Evolutionary conservation across 495 filamentous ascomycete species (phyloP).

Genomic region (Cercophora newfieldiana): DNA sequence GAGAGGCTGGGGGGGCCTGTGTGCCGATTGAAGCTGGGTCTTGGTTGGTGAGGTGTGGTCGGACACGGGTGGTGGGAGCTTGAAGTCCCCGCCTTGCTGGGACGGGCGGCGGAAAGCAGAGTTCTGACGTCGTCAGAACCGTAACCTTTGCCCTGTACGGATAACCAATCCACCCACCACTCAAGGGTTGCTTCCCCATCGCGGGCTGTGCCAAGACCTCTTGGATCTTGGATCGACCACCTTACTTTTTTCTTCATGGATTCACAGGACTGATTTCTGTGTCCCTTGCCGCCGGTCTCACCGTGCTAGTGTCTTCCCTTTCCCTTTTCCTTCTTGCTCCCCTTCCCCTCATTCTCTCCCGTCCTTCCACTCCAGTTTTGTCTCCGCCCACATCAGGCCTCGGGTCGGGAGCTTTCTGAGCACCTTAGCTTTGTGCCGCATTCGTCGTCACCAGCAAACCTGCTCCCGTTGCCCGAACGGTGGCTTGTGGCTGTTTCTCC

Average conservation of each 20-base stretch:
- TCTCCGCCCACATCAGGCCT: neutral
- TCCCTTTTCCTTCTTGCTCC: slow-evolving; percentile 6
- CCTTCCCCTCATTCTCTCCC: slow-evolving; percentile 8
- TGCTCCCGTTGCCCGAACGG: neutral
- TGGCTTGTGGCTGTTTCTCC: slow-evolving; percentile 5
- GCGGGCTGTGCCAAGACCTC: neutral
- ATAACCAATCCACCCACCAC: too few species aligned
- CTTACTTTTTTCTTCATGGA: neutral
- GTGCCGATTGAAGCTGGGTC: neutral
- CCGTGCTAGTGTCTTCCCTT: slow-evolving; percentile 3
- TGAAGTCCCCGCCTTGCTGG: too few species aligned
- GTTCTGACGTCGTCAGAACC: neutral
- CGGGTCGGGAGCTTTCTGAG: neutral
- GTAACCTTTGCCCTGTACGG: too few species aligned
- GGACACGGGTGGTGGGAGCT: neutral
- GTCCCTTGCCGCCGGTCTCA: slow-evolving; percentile 3
- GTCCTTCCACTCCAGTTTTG: neutral
- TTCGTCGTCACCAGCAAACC: slow-evolving; percentile 3
- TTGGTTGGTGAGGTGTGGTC: neutral
- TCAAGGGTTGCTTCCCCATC: neutral
- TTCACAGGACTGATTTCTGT: slow-evolving; percentile 20
- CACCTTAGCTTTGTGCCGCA: slow-evolving; percentile 21
- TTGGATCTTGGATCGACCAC: neutral
- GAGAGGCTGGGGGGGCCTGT: neutral
- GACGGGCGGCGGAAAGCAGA: neutral